Percentiles rank a stretch among this genome's conserved stretches.
Evolutionary conservation across 495 filamentous ascomycete genomes (phyloP).

Genomic region (Trichoderma orchidacearum): DNA sequence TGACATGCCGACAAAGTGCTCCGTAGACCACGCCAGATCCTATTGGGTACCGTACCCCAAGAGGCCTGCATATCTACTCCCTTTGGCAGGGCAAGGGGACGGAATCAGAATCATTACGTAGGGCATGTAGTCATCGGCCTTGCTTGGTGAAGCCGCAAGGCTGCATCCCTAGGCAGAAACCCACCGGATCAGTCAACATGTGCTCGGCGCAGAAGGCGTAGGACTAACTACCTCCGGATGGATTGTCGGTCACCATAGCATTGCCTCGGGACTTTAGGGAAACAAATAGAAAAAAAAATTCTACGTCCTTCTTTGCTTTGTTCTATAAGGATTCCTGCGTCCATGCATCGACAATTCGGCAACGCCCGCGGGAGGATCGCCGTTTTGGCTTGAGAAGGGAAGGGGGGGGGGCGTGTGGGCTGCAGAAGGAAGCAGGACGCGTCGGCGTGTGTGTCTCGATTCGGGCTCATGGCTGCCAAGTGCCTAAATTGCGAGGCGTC

Average conservation of each 20-base stretch:
- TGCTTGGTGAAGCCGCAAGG: neutral
- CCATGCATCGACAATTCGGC: neutral
- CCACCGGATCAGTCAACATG: neutral
- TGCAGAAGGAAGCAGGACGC: neutral
- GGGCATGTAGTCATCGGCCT: neutral
- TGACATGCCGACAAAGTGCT: no score
- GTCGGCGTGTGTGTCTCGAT: neutral
- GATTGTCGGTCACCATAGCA: neutral
- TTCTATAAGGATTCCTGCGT: neutral
- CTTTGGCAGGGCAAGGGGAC: no score
- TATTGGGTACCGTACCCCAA: no score
- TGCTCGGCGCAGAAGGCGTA: no score
- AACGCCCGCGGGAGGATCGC: neutral
- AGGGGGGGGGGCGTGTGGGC: neutral
- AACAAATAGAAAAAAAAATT: no score
- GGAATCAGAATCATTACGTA: no score
- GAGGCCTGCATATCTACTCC: no score
- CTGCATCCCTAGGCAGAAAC: neutral
- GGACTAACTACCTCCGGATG: no score
- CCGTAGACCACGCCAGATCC: no score
- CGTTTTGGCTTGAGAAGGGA: no score
- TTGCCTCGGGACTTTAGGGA: neutral
- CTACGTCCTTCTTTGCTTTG: neutral
- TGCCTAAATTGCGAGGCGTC: neutral
- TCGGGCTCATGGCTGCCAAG: neutral